phyloP scores from a whole-genome alignment of 2,329 filamentous ascomycete genomes.

The Onygenales sp. region DNA sequence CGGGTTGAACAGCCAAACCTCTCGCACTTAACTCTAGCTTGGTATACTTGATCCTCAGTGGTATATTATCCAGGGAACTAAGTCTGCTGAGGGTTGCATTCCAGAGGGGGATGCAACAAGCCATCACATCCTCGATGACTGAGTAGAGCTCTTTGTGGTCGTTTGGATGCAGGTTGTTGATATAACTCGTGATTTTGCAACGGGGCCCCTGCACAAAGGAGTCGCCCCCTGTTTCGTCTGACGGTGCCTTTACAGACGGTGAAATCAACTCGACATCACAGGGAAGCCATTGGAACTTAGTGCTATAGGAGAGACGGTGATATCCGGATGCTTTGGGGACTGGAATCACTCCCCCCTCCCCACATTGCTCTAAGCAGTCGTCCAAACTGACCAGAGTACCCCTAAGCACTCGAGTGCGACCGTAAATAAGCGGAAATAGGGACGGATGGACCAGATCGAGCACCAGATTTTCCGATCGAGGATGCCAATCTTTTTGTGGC shows the following conservation, averaged over 20 bases:
- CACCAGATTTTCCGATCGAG: slow-evolving; percentile 47
- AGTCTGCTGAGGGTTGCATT: slow-evolving; percentile 18
- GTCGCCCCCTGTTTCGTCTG: too few relatives aligned
- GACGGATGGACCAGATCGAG: slow-evolving; percentile 59
- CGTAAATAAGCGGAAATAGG: slow-evolving; percentile 26
- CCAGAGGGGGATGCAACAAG: slow-evolving; percentile 18
- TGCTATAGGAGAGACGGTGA: slow-evolving; percentile 11
- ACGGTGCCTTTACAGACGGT: neutral
- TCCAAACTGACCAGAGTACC: slow-evolving; percentile 13
- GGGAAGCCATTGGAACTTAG: slow-evolving; percentile 36
- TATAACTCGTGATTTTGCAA: slow-evolving; percentile 21
- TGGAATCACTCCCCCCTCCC: slow-evolving; percentile 11
- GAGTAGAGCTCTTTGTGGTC: slow-evolving; percentile 19
- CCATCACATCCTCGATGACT: slow-evolving; percentile 18
- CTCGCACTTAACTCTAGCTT: neutral
- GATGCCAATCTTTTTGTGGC: slow-evolving; percentile 52
- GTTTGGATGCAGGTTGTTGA: slow-evolving; percentile 29
- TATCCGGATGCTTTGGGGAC: neutral
- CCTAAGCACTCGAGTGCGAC: slow-evolving; percentile 16
- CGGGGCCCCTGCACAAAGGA: neutral
- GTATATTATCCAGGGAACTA: neutral
- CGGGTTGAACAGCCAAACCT: neutral
- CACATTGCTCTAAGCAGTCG: slow-evolving; percentile 15
- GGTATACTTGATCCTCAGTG: neutral
- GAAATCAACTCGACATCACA: slow-evolving; percentile 21